Evolutionary conservation across 108 stramenopile genomes (phyloP).

Genomic region (Discostella pseudostelligera): DNA sequence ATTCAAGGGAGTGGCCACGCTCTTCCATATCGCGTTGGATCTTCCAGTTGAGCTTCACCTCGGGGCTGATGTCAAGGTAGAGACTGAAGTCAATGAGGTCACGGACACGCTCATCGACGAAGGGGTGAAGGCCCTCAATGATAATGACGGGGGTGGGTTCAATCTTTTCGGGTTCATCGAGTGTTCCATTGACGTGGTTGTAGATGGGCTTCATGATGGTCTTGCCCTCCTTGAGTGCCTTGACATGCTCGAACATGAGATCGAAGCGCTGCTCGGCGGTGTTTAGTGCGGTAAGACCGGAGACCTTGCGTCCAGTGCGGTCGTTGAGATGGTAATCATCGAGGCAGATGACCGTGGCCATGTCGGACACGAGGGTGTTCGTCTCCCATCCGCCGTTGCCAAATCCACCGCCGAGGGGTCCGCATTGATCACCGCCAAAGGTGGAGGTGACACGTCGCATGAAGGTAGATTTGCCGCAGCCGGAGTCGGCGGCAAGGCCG

Average conservation of each 20-base stretch:
- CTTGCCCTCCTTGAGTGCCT: slow-evolving; percentile 93
- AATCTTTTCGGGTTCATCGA: slow-evolving; percentile 93
- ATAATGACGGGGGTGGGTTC: slow-evolving; percentile 96
- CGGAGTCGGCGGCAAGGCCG: slow-evolving; percentile 97
- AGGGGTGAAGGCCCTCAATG: slow-evolving; percentile 97
- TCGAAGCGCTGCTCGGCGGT: slow-evolving; percentile 95
- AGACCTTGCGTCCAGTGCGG: slow-evolving; percentile 92
- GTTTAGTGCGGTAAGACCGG: slow-evolving; percentile 90
- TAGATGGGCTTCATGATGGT: slow-evolving; percentile 95
- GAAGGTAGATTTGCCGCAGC: slow-evolving; percentile 98
- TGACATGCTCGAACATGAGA: slow-evolving; percentile 96
- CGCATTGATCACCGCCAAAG: slow-evolving; percentile 94
- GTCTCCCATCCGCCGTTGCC: slow-evolving; percentile 96
- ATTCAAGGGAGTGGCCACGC: slow-evolving; percentile 95
- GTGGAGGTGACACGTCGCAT: slow-evolving; percentile 97
- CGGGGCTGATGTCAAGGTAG: slow-evolving; percentile 95
- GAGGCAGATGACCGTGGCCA: slow-evolving; percentile 96
- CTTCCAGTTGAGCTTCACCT: slow-evolving; percentile 99
- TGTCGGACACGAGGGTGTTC: slow-evolving; percentile 96
- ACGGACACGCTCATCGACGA: slow-evolving; percentile 92
- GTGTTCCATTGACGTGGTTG: slow-evolving; percentile 99
- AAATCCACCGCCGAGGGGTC: slow-evolving; percentile 92
- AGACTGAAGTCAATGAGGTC: slow-evolving; percentile 96
- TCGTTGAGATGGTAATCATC: slow-evolving; percentile 99
- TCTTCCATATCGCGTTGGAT: slow-evolving; percentile 98